phyloP scores from a whole-genome alignment of 352 stramenopile species.

The Pythium insidiosum region DNA sequence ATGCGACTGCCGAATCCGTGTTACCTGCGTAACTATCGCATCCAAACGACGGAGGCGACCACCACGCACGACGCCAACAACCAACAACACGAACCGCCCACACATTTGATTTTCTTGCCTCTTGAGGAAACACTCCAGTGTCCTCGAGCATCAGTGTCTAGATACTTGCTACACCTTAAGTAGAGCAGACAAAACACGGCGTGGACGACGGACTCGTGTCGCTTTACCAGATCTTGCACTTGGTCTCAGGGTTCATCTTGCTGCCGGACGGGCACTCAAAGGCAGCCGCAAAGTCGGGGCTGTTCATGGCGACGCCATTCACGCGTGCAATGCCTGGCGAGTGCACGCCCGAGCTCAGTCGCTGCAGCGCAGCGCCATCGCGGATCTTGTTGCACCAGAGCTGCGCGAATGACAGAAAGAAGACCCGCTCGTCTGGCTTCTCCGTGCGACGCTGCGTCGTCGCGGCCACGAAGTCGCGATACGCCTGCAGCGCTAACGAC shows the following conservation, averaged over 20 bases:
- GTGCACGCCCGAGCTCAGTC: constrained; percentile 3
- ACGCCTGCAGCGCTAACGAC: constrained; percentile 30
- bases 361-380: not conserved
- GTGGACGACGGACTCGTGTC: too few relatives aligned
- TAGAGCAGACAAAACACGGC: too few relatives aligned
- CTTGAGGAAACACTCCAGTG: too few relatives aligned
- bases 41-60: too few relatives aligned
- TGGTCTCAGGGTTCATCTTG: constrained; percentile 14
- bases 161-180: too few relatives aligned
- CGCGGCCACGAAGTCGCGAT: constrained; percentile 11
- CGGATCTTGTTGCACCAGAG: constrained; percentile 9
- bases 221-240: constrained; percentile 14
- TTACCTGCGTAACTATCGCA: too few relatives aligned
- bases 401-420: constrained; percentile 16
- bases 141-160: too few relatives aligned
- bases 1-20: too few relatives aligned
- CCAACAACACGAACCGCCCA: too few relatives aligned
- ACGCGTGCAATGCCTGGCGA: constrained; percentile 5
- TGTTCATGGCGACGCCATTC: constrained; percentile 11
- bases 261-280: constrained; percentile 10
- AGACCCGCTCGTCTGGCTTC: constrained; percentile 4
- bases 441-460: not conserved
- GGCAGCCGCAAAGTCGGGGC: constrained; percentile 1
- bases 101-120: too few relatives aligned
- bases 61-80: too few relatives aligned